Conservation (phyloP, 1,284 basidiomycete species). For the Bjerkandera adusta region DNA sequence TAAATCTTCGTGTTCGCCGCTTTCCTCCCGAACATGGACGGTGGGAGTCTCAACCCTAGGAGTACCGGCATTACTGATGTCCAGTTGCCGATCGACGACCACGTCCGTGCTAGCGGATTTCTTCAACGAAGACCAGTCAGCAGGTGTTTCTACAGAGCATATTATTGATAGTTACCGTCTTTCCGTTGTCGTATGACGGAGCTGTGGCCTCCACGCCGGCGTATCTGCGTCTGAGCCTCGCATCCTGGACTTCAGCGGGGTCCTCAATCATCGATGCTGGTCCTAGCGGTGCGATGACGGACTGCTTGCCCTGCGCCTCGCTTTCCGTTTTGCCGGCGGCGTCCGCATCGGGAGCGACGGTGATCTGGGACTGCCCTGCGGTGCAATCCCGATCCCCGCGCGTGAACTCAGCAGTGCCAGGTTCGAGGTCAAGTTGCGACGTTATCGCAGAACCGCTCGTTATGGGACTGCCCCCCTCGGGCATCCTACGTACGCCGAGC, state of each 20-base stretch:
- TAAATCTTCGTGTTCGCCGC: background rate
- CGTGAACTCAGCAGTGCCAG: slow-evolving; percentile 8
- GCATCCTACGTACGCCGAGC: slow-evolving; percentile 34
- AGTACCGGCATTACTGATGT: background rate
- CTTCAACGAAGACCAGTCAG: background rate
- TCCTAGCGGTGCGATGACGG: background rate
- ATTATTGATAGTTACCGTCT: background rate
- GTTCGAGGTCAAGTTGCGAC: slow-evolving; percentile 14
- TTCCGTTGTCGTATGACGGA: background rate
- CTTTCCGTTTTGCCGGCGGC: background rate
- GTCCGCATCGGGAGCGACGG: background rate
- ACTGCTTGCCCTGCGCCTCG: background rate
- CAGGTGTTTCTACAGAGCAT: background rate
- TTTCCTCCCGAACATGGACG: background rate
- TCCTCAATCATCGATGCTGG: background rate
- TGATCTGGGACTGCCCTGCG: background rate
- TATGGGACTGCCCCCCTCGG: slow-evolving; percentile 12
- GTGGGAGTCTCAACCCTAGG: background rate
- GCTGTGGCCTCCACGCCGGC: background rate
- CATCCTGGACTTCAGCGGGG: background rate
- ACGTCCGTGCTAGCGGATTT: background rate
- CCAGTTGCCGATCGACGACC: background rate
- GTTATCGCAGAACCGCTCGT: slow-evolving; percentile 5
- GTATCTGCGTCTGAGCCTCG: background rate
- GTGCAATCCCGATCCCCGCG: background rate